A percentile compares a stretch with the other conserved stretches of the same genome.
phyloP scores from a whole-genome alignment of 2,329 filamentous ascomycete genomes.

The Penicillium sp. region DNA sequence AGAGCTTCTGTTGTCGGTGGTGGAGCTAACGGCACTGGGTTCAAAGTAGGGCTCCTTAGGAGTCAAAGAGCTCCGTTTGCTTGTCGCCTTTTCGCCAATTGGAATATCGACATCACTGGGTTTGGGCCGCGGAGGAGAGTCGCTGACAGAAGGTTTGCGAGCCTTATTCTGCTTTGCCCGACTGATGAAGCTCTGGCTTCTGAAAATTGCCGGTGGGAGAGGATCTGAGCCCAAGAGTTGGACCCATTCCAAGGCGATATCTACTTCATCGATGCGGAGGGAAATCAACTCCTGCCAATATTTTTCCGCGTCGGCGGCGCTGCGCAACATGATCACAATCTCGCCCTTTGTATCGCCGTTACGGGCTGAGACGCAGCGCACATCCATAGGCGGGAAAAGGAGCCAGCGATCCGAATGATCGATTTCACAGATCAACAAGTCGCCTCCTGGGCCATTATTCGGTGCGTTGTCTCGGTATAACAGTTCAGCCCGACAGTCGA shows the following conservation, averaged over 20 bases:
- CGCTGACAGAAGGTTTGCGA: conserved; percentile 21
- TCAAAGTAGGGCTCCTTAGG: conserved; percentile 30
- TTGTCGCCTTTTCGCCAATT: conserved; percentile 54
- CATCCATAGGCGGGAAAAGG: conserved; percentile 81
- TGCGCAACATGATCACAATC: conserved; percentile 82
- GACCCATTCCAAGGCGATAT: conserved; percentile 80
- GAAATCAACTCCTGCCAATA: conserved; percentile 82
- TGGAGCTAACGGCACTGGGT: conserved; percentile 30
- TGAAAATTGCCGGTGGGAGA: conserved; percentile 56
- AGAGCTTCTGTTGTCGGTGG: conserved; percentile 28
- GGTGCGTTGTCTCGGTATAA: conserved; percentile 74
- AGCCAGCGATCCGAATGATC: conserved; percentile 74
- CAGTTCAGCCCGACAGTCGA: conserved; percentile 85
- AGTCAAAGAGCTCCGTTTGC: conserved; percentile 38
- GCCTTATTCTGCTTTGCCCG: conserved; percentile 36
- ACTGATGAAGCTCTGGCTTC: conserved; percentile 51
- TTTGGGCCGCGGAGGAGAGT: conserved; percentile 31
- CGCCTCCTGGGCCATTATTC: conserved; percentile 64
- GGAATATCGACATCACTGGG: conserved; percentile 57
- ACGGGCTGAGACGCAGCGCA: conserved; percentile 70
- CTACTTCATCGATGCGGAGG: conserved; percentile 70
- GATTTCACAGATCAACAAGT: conserved; percentile 90
- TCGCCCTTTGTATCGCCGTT: conserved; percentile 67
- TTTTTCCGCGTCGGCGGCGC: conserved; percentile 53
- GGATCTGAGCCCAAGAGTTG: conserved; percentile 69